Conservation (phyloP, 257 asterid species). For the Rauvolfia tetraphylla region DNA sequence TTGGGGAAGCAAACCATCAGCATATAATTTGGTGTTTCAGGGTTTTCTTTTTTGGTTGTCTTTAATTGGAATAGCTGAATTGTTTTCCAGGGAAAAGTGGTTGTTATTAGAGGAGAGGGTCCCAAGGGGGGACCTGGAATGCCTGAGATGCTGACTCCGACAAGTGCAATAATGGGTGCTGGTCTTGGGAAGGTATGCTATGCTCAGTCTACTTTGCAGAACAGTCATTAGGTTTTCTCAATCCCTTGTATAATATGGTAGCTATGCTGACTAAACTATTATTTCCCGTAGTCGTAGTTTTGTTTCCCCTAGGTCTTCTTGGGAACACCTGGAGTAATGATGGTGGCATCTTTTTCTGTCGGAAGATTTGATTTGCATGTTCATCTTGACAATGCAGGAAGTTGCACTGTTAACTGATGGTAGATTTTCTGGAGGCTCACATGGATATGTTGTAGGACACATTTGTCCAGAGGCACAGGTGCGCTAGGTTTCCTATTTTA, state of each 20-base stretch:
- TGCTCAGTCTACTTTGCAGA: background rate
- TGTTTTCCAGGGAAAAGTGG: slow-evolving; percentile 71
- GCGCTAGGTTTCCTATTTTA: slow-evolving; percentile 6
- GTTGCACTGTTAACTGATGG: slow-evolving; percentile 94
- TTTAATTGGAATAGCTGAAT: slow-evolving; percentile 9
- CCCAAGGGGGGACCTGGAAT: slow-evolving; percentile 99
- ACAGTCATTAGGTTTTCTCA: background rate
- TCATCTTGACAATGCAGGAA: slow-evolving; percentile 42
- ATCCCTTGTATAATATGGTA: slow-evolving; percentile 1
- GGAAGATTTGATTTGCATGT: background rate
- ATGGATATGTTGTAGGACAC: slow-evolving; percentile 98
- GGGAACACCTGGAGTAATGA: background rate
- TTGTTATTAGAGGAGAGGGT: slow-evolving; percentile 95
- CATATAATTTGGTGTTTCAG: background rate
- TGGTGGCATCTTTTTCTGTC: background rate
- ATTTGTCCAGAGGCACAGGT: slow-evolving; percentile 99
- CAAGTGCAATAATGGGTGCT: slow-evolving; percentile 99
- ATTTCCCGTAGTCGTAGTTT: background rate
- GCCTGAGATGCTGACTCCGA: slow-evolving; percentile 99
- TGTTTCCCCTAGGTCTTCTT: background rate
- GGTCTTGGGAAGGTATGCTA: slow-evolving; percentile 93
- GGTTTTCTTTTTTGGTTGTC: slow-evolving; percentile 2
- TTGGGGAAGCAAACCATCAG: background rate
- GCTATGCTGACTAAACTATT: background rate
- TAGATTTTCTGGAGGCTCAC: slow-evolving; percentile 97